Percentiles rank a stretch among this genome's conserved stretches.
Conservation (phyloP, 2,329 filamentous ascomycete species). For the Aspergillus sclerotialis region DNA sequence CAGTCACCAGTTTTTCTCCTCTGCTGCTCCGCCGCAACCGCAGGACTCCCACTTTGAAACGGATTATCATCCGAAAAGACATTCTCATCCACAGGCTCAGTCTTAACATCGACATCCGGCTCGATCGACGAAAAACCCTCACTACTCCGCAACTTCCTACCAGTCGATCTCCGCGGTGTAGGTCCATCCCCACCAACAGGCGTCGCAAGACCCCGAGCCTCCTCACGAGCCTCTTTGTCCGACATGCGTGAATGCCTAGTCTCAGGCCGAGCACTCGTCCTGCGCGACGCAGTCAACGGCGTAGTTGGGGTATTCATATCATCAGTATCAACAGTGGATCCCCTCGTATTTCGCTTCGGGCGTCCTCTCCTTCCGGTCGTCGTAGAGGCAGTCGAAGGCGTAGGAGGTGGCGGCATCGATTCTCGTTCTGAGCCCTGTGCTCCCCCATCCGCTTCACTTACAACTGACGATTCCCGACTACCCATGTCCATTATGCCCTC, state of each 20-base stretch:
- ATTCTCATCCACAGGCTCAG: conserved; percentile 46
- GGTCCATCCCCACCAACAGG: conserved; percentile 28
- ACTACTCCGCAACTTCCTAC: conserved; percentile 47
- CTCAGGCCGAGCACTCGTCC: conserved; percentile 29
- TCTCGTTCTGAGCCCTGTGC: conserved; percentile 48
- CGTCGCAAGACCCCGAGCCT: conserved; percentile 22
- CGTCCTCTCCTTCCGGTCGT: conserved; percentile 47
- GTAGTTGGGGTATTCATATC: conserved; percentile 20
- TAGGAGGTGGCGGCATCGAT: conserved; percentile 43
- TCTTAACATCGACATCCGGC: conserved; percentile 35
- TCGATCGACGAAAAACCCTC: conserved; percentile 33
- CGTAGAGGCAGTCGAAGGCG: conserved; percentile 43
- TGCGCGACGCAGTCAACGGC: conserved; percentile 21
- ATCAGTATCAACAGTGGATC: conserved; percentile 32
- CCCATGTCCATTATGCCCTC: conserved; percentile 70
- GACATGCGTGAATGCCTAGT: conserved; percentile 23
- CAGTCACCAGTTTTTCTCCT: conserved; percentile 37
- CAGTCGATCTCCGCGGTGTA: conserved; percentile 37
- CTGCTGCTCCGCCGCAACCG: conserved; percentile 45
- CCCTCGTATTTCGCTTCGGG: conserved; percentile 45
- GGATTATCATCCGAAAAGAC: conserved; percentile 87
- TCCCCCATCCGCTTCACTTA: conserved; percentile 54
- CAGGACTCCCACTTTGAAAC: conserved; percentile 80
- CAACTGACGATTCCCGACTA: conserved; percentile 57
- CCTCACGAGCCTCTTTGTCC: conserved; percentile 26